Percentiles rank a stretch among this genome's conserved stretches.
These are phyloP conservation scores for Coleophoma crateriformis DNA, from an alignment of 2,329 filamentous ascomycete genomes.

Conservation along the genomic window DNA sequence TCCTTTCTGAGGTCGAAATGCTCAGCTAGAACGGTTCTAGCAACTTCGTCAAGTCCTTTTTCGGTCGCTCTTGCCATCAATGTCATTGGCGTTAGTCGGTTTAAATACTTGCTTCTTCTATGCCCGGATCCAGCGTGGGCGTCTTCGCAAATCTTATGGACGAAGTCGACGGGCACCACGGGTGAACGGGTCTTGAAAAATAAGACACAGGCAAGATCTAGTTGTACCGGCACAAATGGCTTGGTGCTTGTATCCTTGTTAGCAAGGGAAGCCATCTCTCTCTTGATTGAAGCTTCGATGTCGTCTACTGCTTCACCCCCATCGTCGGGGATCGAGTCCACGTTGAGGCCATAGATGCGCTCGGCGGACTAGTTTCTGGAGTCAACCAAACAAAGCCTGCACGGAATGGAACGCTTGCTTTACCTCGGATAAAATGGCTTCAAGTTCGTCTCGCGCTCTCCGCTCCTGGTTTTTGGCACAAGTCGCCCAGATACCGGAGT, in stretches of 20 bases:
- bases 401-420: neutral
- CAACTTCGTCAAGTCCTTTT: constrained; percentile 61
- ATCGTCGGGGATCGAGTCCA: constrained; percentile 29
- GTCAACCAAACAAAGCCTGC: too few relatives aligned
- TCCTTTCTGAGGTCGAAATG: constrained; percentile 49
- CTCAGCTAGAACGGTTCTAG: constrained; percentile 53
- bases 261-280: constrained; percentile 63
- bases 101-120: constrained; percentile 51
- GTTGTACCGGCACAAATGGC: constrained; percentile 45
- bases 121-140: constrained; percentile 35
- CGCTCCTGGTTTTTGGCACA: constrained; percentile 67
- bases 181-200: constrained; percentile 53
- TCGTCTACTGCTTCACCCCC: constrained; percentile 47
- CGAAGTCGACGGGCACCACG: constrained; percentile 49
- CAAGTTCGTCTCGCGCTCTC: constrained; percentile 64
- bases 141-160: constrained; percentile 49
- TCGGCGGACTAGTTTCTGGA: constrained; percentile 54
- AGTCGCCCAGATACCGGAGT: constrained; percentile 73
- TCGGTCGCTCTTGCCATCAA: constrained; percentile 60
- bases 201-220: constrained; percentile 56
- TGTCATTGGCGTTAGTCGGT: constrained; percentile 51
- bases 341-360: constrained; percentile 44
- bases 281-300: constrained; percentile 67
- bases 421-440: constrained; percentile 61
- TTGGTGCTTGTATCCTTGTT: constrained; percentile 31